phyloP scores from a whole-genome alignment of 1,139 yeast genomes.

The Blastobotrys niveus region DNA sequence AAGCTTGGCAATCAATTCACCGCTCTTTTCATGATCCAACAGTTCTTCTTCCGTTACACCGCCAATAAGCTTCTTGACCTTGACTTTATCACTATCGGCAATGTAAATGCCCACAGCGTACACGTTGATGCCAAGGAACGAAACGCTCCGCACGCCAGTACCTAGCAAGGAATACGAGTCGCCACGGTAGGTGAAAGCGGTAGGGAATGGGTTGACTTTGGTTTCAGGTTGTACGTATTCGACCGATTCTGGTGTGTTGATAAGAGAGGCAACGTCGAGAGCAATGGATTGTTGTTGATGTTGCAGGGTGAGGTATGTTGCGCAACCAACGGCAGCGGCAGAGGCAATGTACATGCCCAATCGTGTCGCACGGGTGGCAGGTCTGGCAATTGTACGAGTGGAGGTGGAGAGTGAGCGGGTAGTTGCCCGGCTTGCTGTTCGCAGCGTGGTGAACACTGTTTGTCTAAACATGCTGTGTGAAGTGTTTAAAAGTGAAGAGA shows the following conservation, averaged over 20 bases:
- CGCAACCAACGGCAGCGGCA: conserved; percentile 1
- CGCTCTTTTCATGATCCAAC: conserved; percentile 51
- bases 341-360: conserved; percentile 1
- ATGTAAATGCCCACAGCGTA: conserved; percentile 81
- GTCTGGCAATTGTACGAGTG: no score
- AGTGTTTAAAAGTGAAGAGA: no score
- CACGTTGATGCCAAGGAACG: conserved; percentile 76
- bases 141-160: conserved; percentile 73
- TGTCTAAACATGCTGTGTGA: no score
- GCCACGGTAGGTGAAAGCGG: conserved; percentile 22
- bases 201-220: conserved; percentile 33
- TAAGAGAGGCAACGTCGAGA: conserved; percentile 2
- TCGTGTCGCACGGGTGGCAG: no score
- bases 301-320: conserved; percentile 1
- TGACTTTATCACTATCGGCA: conserved; percentile 49
- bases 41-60: conserved; percentile 35
- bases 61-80: conserved; percentile 44
- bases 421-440: no score
- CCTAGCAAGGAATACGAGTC: conserved; percentile 54
- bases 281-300: neutral
- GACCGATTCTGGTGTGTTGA: conserved; percentile 6
- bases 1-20: conserved; percentile 48
- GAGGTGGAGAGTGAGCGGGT: no score
- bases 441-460: no score
- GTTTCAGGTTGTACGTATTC: conserved; percentile 33